phyloP scores from a whole-genome alignment of 257 asterid species.

The Solanum sparsipilum region DNA sequence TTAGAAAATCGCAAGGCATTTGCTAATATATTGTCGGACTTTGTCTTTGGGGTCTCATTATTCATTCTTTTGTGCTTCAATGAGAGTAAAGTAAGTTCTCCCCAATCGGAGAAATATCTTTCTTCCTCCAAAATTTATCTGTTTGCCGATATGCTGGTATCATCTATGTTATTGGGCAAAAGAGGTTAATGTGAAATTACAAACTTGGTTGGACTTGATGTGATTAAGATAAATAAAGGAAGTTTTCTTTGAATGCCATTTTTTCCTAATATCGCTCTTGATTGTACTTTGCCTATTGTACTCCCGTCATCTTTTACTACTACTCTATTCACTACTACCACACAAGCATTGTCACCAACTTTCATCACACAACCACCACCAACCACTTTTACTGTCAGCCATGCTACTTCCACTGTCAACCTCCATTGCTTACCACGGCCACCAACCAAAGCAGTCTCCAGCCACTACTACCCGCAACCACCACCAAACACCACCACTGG shows the following conservation, averaged over 20 bases:
- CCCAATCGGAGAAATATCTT: neutral
- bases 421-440: neutral
- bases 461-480: neutral
- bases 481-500: neutral
- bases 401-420: neutral
- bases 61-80: slow-evolving; percentile 72
- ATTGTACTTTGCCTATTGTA: neutral
- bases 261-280: neutral
- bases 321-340: neutral
- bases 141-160: neutral
- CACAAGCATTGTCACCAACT: neutral
- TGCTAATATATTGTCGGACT: slow-evolving; percentile 95
- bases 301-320: neutral
- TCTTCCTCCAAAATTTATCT: neutral
- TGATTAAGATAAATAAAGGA: neutral
- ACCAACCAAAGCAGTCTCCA: neutral
- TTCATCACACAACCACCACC: neutral
- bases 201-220: neutral
- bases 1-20: slow-evolving; percentile 85
- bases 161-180: neutral
- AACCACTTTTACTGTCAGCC: neutral
- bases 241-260: neutral
- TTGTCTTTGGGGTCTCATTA: slow-evolving; percentile 74
- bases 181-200: neutral
- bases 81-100: slow-evolving; percentile 66